Evolutionary conservation across 805 yeast genomes (phyloP).

Genomic region (Candida nitratophila): DNA sequence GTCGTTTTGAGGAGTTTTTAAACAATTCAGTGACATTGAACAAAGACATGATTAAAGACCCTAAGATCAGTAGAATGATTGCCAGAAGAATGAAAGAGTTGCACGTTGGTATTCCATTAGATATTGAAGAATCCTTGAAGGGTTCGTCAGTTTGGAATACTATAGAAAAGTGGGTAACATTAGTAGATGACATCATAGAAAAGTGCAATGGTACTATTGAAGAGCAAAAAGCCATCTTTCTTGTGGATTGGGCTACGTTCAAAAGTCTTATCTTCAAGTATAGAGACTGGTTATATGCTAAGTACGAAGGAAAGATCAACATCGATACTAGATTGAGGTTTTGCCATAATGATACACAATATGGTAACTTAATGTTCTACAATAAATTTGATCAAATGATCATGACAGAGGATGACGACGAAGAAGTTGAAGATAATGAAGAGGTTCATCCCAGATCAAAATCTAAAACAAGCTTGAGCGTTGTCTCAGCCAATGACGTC

Average conservation of each 20-base stretch:
- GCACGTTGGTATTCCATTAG: slow-evolving; percentile 70
- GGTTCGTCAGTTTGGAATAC: slow-evolving; percentile 70
- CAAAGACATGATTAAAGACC: slow-evolving; percentile 64
- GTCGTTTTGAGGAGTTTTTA: slow-evolving; percentile 89
- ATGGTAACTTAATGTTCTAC: slow-evolving; percentile 77
- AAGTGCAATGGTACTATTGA: slow-evolving; percentile 24
- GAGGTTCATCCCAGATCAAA: slow-evolving; percentile 10
- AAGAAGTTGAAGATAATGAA: slow-evolving; percentile 9
- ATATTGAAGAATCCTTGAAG: slow-evolving; percentile 41
- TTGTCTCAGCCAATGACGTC: not conserved
- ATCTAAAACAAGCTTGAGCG: slow-evolving; percentile 2
- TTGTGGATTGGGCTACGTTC: slow-evolving; percentile 44
- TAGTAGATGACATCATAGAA: slow-evolving; percentile 37
- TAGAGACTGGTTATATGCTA: slow-evolving; percentile 50
- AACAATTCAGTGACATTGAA: slow-evolving; percentile 76
- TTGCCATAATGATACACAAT: slow-evolving; percentile 95
- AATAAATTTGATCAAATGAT: slow-evolving; percentile 21
- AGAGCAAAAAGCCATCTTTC: slow-evolving; percentile 32
- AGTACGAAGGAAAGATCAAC: slow-evolving; percentile 35
- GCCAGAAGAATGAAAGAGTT: slow-evolving; percentile 96
- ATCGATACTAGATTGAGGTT: slow-evolving; percentile 55
- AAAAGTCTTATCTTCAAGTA: slow-evolving; percentile 43
- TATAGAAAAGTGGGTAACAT: slow-evolving; percentile 62
- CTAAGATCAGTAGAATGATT: slow-evolving; percentile 71
- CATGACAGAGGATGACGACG: slow-evolving; percentile 21